Evolutionary conservation across 345 rosid species (phyloP), one percentile per base, ranked within the genome.

Genomic region (Gossypium turneri): DNA sequence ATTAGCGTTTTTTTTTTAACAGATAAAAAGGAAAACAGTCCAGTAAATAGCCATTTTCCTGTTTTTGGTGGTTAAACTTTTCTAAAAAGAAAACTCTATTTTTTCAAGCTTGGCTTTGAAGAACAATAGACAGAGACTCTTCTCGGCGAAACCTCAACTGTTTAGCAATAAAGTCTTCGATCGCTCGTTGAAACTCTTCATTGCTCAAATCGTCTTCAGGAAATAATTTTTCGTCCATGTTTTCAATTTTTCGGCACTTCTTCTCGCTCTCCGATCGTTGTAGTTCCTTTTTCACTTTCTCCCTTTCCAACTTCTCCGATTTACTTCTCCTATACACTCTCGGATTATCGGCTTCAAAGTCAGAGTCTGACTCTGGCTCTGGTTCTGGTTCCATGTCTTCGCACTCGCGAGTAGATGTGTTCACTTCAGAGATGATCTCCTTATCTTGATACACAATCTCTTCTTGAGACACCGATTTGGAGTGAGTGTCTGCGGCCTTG

Each of bases 141-240:
- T 77, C 87, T 12, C 85, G 88, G 60, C 89, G 95, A 77, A 92
- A 86, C 80, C 75, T 82, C 73, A 78, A 82, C 74, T 92, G 88
- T 82, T 85, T 92, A 0, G 88, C 88, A 47, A 95, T 90, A 82
- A 91, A 93, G 7, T 82, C 96, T 65, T 93, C 98, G 19, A 95
- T 80, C 63, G 86, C 82, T 41, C 87, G 77, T 76, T 91, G 88
- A 65, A 93, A 95, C 76, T 95, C 96, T 76, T 93, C 94, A 72
- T 82, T 86, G 78, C 90, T 94, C 66, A 92, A 34, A 29, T 88
- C 81, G 15, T 88, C 89, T 57, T 84, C 83, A 2, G 77, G 78
- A 70, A 73, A 64, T 38, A 47, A 47, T 67, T 75, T 12, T 47
- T 43, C 69, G 41, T 41, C 75, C 27, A 59, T 4, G 7, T 73